Evolutionary conservation across 495 filamentous ascomycete species (phyloP), one percentile per base, ranked within the genome.

Genomic region (Penicillium nucicola): DNA sequence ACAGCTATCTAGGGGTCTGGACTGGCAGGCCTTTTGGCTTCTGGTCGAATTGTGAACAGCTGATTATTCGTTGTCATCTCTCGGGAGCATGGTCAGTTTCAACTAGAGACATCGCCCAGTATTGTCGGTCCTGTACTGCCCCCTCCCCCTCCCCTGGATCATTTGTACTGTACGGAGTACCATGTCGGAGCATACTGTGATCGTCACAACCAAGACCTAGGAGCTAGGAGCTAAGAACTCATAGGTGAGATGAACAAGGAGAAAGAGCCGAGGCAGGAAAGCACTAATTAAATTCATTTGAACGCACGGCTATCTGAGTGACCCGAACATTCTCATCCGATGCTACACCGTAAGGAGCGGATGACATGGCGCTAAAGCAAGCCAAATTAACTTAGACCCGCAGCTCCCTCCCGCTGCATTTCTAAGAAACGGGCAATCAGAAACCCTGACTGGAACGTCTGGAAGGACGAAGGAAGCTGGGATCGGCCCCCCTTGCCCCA

Each of bases 321-420:
- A 58, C 23, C 43, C 45, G 38, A 43, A 54, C 57, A 52, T 58
- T 42, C 37, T 40, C 53, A 50, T 25, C 47, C 37, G 45, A 55
- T 57, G 52, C 49, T 58, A 62, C 61, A 62, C 61, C 55, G 58
- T 59, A 54, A 58, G 47, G 50, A 56, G 52, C 28, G 53, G 53
- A 52, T 64, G 61, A 65, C 58, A 62, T 65, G 55, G 41, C 56
- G 39, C 61, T 62, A 65, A 59, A 13, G 50, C 50, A 65, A 60
- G 58, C 58, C 59, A 65, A 57, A 36, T 60, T 47, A 45, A 46
- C 34, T 52, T 44, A 49, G 50, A 8, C 50, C 58, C 52, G 49
- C 49, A 58, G 53, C 47, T 63, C 46, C 25, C 43, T 52, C 28
- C 60, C 57, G 57, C 57, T 51, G 57, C 52, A 53, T 46, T 50